Percentiles rank a stretch among this genome's conserved stretches.
Evolutionary conservation across 257 asterid species (phyloP).

Genomic region (Solanum sejunctum): DNA sequence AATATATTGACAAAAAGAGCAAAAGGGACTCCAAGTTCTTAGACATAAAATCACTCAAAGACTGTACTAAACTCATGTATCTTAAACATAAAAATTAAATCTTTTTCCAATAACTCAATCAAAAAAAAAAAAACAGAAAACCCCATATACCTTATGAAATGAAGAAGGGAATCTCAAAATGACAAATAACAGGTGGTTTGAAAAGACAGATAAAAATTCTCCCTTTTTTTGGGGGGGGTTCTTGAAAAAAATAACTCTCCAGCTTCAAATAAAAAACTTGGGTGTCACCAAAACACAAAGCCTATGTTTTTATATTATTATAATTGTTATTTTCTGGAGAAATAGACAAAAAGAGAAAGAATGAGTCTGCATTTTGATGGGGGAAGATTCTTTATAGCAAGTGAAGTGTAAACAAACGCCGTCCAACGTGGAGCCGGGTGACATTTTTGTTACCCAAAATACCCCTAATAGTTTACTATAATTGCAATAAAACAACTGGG

Average conservation of each 20-base stretch:
- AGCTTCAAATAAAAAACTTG: background rate
- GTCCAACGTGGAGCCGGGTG: background rate
- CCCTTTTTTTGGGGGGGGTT: background rate
- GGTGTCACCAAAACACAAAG: background rate
- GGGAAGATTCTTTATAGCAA: background rate
- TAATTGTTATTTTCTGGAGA: background rate
- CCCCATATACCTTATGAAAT: background rate
- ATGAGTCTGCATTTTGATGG: background rate
- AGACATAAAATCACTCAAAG: background rate
- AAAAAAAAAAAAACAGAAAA: background rate
- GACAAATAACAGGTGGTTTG: background rate
- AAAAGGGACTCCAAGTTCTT: background rate
- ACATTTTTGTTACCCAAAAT: background rate
- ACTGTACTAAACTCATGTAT: background rate
- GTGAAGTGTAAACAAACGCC: background rate
- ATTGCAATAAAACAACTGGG: background rate
- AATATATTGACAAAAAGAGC: background rate
- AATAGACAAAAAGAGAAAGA: background rate
- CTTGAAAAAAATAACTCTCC: background rate
- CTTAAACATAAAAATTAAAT: background rate
- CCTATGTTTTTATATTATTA: background rate
- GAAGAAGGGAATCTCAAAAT: background rate
- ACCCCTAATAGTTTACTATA: background rate
- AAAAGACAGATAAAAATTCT: background rate
- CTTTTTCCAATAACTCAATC: background rate